A percentile compares a stretch with the other conserved stretches of the same genome.
Evolutionary conservation across 1,139 yeast species (phyloP).

Genomic region (Candida anutae): DNA sequence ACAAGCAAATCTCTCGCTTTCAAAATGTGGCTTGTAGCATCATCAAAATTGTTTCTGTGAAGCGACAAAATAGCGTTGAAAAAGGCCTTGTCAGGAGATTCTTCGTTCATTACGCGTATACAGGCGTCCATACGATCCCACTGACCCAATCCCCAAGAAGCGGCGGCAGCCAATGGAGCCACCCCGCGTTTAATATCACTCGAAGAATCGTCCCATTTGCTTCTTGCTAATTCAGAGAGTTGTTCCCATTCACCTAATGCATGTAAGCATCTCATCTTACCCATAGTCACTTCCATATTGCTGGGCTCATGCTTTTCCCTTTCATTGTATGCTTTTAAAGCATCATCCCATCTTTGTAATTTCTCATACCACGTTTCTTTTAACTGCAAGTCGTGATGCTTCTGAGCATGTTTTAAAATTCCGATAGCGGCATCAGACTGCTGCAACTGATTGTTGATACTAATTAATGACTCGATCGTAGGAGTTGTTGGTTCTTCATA

Average conservation of each 20-base stretch:
- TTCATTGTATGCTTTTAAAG: conserved; percentile 78
- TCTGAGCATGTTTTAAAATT: conserved; percentile 89
- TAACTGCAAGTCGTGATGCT: conserved; percentile 83
- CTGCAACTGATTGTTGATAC: conserved; percentile 88
- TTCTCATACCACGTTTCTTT: conserved; percentile 98
- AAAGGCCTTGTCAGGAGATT: conserved; percentile 91
- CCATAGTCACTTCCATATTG: conserved; percentile 80
- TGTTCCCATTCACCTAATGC: conserved; percentile 99
- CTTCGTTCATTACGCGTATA: conserved; percentile 81
- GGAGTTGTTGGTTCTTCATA: conserved; percentile 90
- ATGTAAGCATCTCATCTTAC: conserved; percentile 95
- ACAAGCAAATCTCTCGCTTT: conserved; percentile 84
- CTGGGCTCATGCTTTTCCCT: conserved; percentile 52
- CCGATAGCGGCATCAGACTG: conserved; percentile 99
- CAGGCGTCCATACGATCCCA: conserved; percentile 97
- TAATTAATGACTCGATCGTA: conserved; percentile 85
- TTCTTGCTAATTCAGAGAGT: conserved; percentile 75
- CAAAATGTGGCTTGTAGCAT: conserved; percentile 70
- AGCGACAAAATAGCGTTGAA: conserved; percentile 83
- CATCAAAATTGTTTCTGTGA: conserved; percentile 80
- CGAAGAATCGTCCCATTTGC: conserved; percentile 72
- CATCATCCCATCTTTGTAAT: conserved; percentile 97
- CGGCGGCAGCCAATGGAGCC: conserved; percentile 98
- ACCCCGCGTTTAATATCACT: conserved; percentile 75
- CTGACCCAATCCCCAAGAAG: conserved; percentile 97